phyloP scores from a whole-genome alignment of 208 protist genomes.

The Trypanosoma caninum region DNA sequence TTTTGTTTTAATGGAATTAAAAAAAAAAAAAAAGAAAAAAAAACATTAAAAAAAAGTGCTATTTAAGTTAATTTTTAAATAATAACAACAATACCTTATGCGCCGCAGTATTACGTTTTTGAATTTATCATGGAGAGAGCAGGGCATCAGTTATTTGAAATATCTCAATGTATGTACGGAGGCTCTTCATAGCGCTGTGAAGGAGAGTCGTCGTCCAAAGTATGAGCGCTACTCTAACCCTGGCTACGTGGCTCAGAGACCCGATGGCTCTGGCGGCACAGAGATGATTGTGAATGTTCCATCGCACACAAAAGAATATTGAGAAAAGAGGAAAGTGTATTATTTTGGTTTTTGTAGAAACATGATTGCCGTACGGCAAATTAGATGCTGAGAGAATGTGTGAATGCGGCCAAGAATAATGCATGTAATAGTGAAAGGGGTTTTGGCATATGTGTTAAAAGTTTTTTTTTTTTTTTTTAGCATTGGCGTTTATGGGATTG shows the following conservation, averaged over 20 bases:
- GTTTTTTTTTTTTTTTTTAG: too few species aligned
- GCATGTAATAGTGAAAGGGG: too few species aligned
- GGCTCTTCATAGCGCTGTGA: slow-evolving; percentile 77
- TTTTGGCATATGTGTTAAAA: too few species aligned
- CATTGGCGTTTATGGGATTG: too few species aligned
- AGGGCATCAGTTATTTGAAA: slow-evolving; percentile 89
- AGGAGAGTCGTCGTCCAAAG: slow-evolving; percentile 54
- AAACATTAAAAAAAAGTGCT: not conserved
- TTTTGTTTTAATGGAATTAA: not conserved
- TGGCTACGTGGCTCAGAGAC: slow-evolving; percentile 58
- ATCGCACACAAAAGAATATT: slow-evolving; percentile 74
- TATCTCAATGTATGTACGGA: slow-evolving; percentile 90
- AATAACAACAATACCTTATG: slow-evolving; percentile 56
- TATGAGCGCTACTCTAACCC: slow-evolving; percentile 71
- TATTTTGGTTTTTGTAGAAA: slow-evolving; percentile 4
- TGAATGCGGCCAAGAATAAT: too few species aligned
- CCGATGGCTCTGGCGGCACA: slow-evolving; percentile 58
- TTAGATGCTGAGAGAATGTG: too few species aligned
- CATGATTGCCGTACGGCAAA: too few species aligned
- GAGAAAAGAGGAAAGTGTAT: slow-evolving; percentile 5
- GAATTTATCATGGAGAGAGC: slow-evolving; percentile 73
- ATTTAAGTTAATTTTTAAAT: too few species aligned
- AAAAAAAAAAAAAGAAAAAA: not conserved
- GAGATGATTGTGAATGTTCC: slow-evolving; percentile 73
- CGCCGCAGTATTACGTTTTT: slow-evolving; percentile 48